Evolutionary conservation across 208 protist genomes (phyloP), one percentile per base, ranked within the genome.

Genomic region (Naegleria lovaniensis): DNA sequence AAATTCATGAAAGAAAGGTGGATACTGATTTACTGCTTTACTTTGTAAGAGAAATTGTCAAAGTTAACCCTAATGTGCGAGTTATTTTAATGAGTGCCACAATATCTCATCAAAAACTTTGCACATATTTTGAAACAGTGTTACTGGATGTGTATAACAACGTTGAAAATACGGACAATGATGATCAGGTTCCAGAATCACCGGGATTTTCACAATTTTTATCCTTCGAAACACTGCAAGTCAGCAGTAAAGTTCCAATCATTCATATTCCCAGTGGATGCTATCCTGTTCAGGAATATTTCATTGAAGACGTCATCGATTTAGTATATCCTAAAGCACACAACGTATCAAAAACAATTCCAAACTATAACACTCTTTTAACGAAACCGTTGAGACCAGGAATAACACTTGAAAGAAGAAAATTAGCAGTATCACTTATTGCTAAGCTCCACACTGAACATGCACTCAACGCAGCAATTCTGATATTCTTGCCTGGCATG

Each of bases 401-500:
- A 11, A 19, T 22, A 76, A 84, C 11, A 79, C 22, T 40, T 59
- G n/a, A 92, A 11, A 22, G 55, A 39, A 38, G 22, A 88, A 76
- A 16, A 40, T 22, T 85, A 59, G 9, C 15, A 13, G 2, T 16
- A 89, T 25, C 16, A 29, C 33, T 58, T 39, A 58, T 59, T 39
- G 33, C 33, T 29, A 67, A 83, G 29, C 5, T 29, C 5, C 92
- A 96, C n/a, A 95, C 92, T 6, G 91, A 97, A 89, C 93, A 94
- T 22, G 92, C 93, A 41, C 95, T 99, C 94, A 96, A 98, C 83
- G 94, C 95, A 40, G 95, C 97, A 0, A 96, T 99, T 43, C 95
- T 99, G 29, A 95, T 99, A 48, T 99, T 99, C 93, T 91, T 99
- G 48, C 97, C 98, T 25, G 98, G 98, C 85, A 97, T 99, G 94